Evolutionary conservation across 2,329 filamentous ascomycete genomes (phyloP), one percentile per base, ranked within the genome.

Genomic region (Aspergillus niger): DNA sequence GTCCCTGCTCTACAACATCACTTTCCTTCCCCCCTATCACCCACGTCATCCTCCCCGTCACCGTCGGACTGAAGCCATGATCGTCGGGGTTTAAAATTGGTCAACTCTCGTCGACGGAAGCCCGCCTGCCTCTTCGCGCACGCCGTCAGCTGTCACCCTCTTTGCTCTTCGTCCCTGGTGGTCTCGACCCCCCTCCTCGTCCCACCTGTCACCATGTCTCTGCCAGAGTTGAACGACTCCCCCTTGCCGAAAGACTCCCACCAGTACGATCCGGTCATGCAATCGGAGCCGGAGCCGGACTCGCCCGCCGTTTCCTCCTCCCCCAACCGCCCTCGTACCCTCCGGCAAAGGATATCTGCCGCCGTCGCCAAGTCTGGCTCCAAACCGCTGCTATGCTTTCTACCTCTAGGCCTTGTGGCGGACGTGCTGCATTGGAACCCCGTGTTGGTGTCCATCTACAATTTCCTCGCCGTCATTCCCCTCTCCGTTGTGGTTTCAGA

Each of bases 381-480:
- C 8, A 47, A 36, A 32, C 77, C 96, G 17, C 79, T 95, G 17
- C 59, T 95, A 8, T 86, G 39, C 17, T 55, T 87, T 24, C 91
- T 91, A 0, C 91, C 91, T 0, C 82, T 88, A 11, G 91, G 91
- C 15, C 89, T 95, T 63, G 88, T 84, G 2, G 76, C 92, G 53
- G 84, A 89, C 67, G 91, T 87, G 68, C 76, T 85, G 15, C 67
- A 76, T 10, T 77, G 88, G 62, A 80, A 82, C 70, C 79, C 81
- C 6, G 81, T 87, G 50, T 80, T 81, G n/a, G 80, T 92, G 56
- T 96, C 96, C 69, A 83, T 91, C 55, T 83, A 95, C 78, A 96
- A 96, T 78, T 96, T 96, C 70, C 83, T 96, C 62, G 83, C 83
- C 58, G 85, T 85, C 68, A 77, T 86, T 51, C 83, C 83, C 5